Base-by-base conservation (phyloP, 768 basidiomycete species). In the Amanita pseudoporphyria region DNA sequence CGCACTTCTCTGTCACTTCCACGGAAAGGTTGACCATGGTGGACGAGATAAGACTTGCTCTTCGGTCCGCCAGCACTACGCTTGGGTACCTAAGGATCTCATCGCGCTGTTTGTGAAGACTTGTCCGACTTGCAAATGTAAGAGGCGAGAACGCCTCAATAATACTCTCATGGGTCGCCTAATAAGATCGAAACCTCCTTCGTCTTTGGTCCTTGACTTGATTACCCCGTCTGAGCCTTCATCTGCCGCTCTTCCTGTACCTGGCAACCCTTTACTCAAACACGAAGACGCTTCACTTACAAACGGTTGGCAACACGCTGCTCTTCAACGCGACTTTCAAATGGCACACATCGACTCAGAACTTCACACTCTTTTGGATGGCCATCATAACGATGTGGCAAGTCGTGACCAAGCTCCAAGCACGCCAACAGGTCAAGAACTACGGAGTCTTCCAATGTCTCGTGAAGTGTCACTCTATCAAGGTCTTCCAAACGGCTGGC, bases 51-150 rank as follows among this genome's bases (percentile, higher is more conserved):
- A 79, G 69, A 92, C 89, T 0, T 78, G 76, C 50, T 71, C 73
- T 2, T 69, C 79, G 49, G 74, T 90, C 33, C 71, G 83, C 42
- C 68, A 77, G 52, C 75, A 77, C 57, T 92, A 88, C 62, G 82
- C 84, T 7, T 90, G 84, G 81, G 77, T 92, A 22, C 88, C 89
- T 13, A 91, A 90, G 65, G 83, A 87, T 58, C 79, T 92, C 36
- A 77, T 89, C 40, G 78, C 84, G 14, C 77, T 76, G 52, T 92
- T 88, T 59, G 81, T 90, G 64, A 81, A 79, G 63, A 73, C 73
- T 21, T 91, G 89, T 58, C 89, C 87, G 12, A 84, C 85, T 6
- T 91, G 89, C 57, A 72, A 68, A 63, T 52, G 67, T 55, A 73
- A 69, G 58, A 72, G 70, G 56, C 67, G 64, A 26, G 69, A 71